A percentile compares a stretch with the other conserved stretches of the same genome.
These are phyloP conservation scores for Pulveroboletus ravenelii DNA, from an alignment of 768 basidiomycete species.

Conservation along the genomic window DNA sequence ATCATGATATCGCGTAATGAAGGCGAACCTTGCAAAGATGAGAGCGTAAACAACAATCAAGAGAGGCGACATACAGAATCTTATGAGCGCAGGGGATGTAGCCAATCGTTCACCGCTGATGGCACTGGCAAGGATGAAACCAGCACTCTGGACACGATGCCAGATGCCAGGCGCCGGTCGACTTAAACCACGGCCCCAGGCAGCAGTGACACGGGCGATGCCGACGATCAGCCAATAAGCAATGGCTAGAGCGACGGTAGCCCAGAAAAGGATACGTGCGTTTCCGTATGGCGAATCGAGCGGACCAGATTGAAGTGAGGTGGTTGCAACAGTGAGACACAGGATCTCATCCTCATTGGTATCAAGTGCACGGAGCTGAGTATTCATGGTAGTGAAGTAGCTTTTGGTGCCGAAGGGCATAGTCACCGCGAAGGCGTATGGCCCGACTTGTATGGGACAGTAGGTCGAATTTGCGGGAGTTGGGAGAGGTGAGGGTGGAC, in stretches of 20 bases:
- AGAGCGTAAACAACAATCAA: slow-evolving; percentile 10
- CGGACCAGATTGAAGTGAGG: slow-evolving; percentile 63
- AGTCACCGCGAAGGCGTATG: slow-evolving; percentile 75
- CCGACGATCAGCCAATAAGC: slow-evolving; percentile 82
- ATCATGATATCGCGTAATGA: slow-evolving; percentile 89
- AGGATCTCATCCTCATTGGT: slow-evolving; percentile 76
- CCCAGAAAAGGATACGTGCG: slow-evolving; percentile 68
- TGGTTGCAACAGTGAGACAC: slow-evolving; percentile 75
- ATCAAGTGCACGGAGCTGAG: slow-evolving; percentile 85
- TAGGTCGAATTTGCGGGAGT: slow-evolving; percentile 38
- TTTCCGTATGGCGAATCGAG: slow-evolving; percentile 57
- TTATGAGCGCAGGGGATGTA: slow-evolving; percentile 76
- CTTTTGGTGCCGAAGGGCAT: slow-evolving; percentile 63
- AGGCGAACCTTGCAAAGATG: slow-evolving; percentile 64
- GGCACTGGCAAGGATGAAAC: slow-evolving; percentile 87
- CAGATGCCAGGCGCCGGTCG: slow-evolving; percentile 59
- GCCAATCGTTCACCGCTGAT: slow-evolving; percentile 89
- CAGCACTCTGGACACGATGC: slow-evolving; percentile 74
- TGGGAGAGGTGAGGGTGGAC: slow-evolving; percentile 71
- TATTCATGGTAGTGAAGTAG: slow-evolving; percentile 78
- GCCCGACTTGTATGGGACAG: slow-evolving; percentile 78
- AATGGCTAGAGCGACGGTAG: slow-evolving; percentile 65
- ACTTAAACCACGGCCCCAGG: slow-evolving; percentile 69
- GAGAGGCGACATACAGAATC: slow-evolving; percentile 65
- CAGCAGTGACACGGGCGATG: slow-evolving; percentile 75